Conservation (phyloP, 306 rosid species). For the Amphicarpaea edgeworthii region DNA sequence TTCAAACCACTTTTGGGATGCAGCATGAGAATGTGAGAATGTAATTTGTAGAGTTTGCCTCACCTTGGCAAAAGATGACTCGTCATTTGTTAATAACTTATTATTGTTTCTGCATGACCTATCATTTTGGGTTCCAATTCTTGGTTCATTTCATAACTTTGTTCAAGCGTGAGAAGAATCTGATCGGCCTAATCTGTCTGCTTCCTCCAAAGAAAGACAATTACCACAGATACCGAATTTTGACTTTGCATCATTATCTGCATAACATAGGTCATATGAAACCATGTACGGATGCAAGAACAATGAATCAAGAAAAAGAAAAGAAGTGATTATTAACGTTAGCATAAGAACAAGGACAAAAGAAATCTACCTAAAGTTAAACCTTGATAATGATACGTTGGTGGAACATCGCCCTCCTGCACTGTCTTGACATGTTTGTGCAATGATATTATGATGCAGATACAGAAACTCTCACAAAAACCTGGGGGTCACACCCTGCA, state of each 20-base stretch:
- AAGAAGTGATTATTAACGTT: too few species aligned
- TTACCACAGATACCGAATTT: not conserved
- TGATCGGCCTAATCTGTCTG: not conserved
- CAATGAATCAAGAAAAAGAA: too few species aligned
- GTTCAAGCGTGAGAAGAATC: not conserved
- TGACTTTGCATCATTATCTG: not conserved
- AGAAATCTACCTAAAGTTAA: too few species aligned
- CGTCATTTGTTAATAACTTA: not conserved
- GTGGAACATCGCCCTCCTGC: too few species aligned
- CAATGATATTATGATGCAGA: too few species aligned
- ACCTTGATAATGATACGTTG: too few species aligned
- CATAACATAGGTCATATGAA: conserved; percentile 9
- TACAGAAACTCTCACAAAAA: too few species aligned
- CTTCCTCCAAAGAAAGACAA: not conserved
- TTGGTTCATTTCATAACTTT: not conserved
- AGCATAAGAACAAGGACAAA: too few species aligned
- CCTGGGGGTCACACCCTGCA: too few species aligned
- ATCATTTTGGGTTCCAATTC: conserved; percentile 2
- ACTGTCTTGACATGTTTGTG: too few species aligned
- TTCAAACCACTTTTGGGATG: not conserved
- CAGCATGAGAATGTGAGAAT: not conserved
- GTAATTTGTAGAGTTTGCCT: not conserved
- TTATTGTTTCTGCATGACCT: not conserved
- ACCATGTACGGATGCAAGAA: too few species aligned
- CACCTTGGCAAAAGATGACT: not conserved